Conservation (phyloP, 1,139 yeast genomes). For the Saccharomyces hybrid region DNA sequence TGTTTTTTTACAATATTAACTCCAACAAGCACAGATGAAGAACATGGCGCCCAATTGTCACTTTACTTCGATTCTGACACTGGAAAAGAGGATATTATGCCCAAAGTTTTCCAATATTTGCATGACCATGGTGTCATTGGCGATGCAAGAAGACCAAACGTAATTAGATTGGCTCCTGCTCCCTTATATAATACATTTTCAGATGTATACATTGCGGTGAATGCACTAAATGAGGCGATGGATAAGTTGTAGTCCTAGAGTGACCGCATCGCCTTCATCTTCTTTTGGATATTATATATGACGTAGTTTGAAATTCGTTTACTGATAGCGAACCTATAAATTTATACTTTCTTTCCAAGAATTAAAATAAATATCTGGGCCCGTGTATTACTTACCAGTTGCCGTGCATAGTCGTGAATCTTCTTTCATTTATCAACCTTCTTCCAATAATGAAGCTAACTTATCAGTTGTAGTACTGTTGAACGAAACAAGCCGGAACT, state of each 20-base stretch:
- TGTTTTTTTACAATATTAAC: constrained; percentile 57
- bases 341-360: too few species aligned
- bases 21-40: constrained; percentile 42
- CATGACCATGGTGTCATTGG: constrained; percentile 57
- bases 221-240: constrained; percentile 39
- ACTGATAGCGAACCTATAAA: too few species aligned
- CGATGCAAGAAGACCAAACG: constrained; percentile 87
- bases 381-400: not conserved
- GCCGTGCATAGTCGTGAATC: not conserved
- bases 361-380: too few species aligned
- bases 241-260: constrained; percentile 7
- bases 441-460: not conserved
- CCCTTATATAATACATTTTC: constrained; percentile 73
- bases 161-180: constrained; percentile 74
- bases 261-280: not conserved
- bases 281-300: not conserved
- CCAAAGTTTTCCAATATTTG: constrained; percentile 44
- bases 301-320: not conserved
- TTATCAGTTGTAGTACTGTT: not conserved
- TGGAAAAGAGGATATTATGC: constrained; percentile 51
- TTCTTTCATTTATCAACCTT: not conserved
- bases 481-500: not conserved
- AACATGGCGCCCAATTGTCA: constrained; percentile 80
- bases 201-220: constrained; percentile 48
- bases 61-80: constrained; percentile 51